Evolutionary conservation across 331 rosid genomes (phyloP), one percentile per base, ranked within the genome.

Genomic region (Rhamnella rubrinervis): DNA sequence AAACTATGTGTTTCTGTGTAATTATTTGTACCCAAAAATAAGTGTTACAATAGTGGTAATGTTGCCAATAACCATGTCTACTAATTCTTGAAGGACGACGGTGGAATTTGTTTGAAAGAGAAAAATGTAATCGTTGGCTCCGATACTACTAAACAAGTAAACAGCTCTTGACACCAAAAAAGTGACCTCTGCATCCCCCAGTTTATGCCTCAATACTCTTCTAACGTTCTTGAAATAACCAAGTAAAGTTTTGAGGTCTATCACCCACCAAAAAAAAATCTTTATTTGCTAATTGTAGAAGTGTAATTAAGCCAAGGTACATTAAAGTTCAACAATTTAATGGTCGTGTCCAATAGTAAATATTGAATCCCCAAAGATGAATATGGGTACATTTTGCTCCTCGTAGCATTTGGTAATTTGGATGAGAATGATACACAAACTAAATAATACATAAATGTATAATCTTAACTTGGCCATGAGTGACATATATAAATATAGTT

Each of bases 301-400:
- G 31, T 2, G 31, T 26, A 26, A 26, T 26, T 26, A n/a, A n/a
- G n/a, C n/a, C 2, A 26, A 26, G 31, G 31, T 3, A 26, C 31
- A 26, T 41, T 41, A 10, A 41, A 41, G 13, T 8, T 1, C 49
- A 41, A 41, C 10, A 39, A 39, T 39, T 41, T 10, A 41, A 41
- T 8, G 49, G 10, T 41, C 7, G 12, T 41, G 11, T 39, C 44
- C 4, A 41, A 8, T 8, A 13, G 1, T 41, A n/a, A n/a, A n/a
- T n/a, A n/a, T 7, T 9, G 87, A 85, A 25, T 85, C 87, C 39
- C 85, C 90, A 19, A 85, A 77, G 23, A 80, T 52, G 70, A 80
- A 85, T 3, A 85, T 31, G 2, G 49, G 49, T 23, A 0, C 62
- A 53, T n/a, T 1, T 7, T 59, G 64, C 7, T 59, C 11, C 65